These are phyloP conservation scores for Coniferiporia weirii DNA, from an alignment of 1,284 basidiomycete genomes.

Conservation along the genomic window DNA sequence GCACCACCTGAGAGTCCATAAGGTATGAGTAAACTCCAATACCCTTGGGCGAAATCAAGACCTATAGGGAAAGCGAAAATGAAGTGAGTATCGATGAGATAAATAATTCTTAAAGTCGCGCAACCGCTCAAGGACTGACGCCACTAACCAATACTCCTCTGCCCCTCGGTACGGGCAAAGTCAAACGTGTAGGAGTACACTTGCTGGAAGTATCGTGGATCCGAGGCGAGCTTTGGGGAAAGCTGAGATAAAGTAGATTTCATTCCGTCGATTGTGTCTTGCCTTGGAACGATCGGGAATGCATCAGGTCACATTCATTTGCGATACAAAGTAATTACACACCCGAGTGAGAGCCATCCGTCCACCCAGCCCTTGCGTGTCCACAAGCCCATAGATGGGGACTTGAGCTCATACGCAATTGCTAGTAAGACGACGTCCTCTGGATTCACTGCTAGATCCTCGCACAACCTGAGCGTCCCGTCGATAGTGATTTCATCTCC, in stretches of 20 bases:
- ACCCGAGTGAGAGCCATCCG: conserved; percentile 74
- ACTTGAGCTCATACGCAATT: conserved; percentile 73
- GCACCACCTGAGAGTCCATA: conserved; percentile 73
- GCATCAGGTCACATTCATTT: not conserved
- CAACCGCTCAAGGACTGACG: not conserved
- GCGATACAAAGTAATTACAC: conserved; percentile 23
- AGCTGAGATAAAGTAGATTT: conserved; percentile 53
- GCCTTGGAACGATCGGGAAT: conserved; percentile 36
- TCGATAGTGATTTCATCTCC: conserved; percentile 61
- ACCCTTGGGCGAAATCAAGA: conserved; percentile 70
- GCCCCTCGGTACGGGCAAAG: conserved; percentile 76
- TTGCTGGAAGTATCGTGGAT: conserved; percentile 75
- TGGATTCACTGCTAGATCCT: conserved; percentile 61
- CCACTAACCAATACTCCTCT: conserved; percentile 58
- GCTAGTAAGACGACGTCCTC: conserved; percentile 76
- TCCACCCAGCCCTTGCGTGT: conserved; percentile 70
- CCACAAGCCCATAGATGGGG: conserved; percentile 73
- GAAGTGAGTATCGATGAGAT: not conserved
- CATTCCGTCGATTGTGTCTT: conserved; percentile 71
- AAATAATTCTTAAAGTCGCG: conserved; percentile 19
- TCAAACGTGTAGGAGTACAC: conserved; percentile 90
- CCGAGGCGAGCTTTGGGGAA: conserved; percentile 57
- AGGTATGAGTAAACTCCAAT: conserved; percentile 84
- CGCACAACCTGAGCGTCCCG: conserved; percentile 70
- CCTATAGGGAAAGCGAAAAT: conserved; percentile 32